Evolutionary conservation across 2,329 filamentous ascomycete species (phyloP).

Genomic region (Colletotrichum godetiae): DNA sequence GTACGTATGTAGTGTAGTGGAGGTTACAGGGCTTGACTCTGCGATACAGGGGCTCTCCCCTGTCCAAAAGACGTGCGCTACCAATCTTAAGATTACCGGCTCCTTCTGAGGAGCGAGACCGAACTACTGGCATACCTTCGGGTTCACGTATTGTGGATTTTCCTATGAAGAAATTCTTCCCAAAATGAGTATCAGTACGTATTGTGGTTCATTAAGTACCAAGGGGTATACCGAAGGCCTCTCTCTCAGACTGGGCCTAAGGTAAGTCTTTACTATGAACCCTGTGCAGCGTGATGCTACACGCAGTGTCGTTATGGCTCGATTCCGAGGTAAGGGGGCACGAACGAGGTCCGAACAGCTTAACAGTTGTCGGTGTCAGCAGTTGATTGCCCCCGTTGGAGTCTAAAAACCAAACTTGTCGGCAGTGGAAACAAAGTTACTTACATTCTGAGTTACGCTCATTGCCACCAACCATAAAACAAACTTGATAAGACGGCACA

Average conservation of each 20-base stretch:
- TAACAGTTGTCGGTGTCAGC: background rate
- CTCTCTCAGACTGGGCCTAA: too few relatives aligned
- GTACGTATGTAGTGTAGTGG: too few relatives aligned
- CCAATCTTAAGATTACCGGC: background rate
- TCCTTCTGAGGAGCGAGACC: background rate
- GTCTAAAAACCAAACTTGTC: background rate
- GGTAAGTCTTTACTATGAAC: too few relatives aligned
- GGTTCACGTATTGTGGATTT: too few relatives aligned
- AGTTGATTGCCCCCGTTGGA: background rate
- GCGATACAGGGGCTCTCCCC: background rate
- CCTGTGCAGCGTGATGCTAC: too few relatives aligned
- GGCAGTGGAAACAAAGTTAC: background rate
- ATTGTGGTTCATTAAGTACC: too few relatives aligned
- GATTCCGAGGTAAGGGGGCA: background rate
- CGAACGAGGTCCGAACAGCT: background rate
- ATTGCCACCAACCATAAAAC: background rate
- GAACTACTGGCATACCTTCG: background rate
- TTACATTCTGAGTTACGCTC: too few relatives aligned
- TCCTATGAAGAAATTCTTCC: too few relatives aligned
- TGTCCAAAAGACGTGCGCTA: background rate
- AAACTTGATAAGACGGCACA: background rate
- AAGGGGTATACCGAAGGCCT: too few relatives aligned
- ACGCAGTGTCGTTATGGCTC: background rate
- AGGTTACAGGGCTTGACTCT: too few relatives aligned
- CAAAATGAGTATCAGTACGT: too few relatives aligned